Percentiles rank a stretch among this genome's conserved stretches.
These are phyloP conservation scores for Tuber umbilicatum DNA, from an alignment of 495 filamentous ascomycete species.

Conservation along the genomic window DNA sequence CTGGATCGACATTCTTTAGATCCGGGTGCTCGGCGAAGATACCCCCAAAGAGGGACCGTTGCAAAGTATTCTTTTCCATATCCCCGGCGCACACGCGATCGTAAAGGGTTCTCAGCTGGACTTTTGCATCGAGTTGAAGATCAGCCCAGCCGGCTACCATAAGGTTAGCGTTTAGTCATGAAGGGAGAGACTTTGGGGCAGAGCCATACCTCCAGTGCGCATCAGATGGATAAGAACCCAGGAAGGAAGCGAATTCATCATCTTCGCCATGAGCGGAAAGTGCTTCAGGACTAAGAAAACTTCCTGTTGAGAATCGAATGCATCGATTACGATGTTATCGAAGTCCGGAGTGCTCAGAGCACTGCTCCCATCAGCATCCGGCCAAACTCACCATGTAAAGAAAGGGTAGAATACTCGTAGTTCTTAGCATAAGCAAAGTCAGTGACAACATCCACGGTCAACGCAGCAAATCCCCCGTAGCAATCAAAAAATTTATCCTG, in stretches of 20 bases:
- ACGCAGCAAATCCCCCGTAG: slow-evolving; percentile 36
- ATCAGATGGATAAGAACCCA: slow-evolving; percentile 27
- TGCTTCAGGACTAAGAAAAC: slow-evolving; percentile 38
- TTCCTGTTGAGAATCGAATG: slow-evolving; percentile 30
- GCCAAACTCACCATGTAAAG: not conserved
- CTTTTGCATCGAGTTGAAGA: slow-evolving; percentile 16
- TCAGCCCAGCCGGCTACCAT: slow-evolving; percentile 22
- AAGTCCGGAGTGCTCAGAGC: slow-evolving; percentile 5
- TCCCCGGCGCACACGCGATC: slow-evolving; percentile 2
- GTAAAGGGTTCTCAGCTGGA: slow-evolving; percentile 1
- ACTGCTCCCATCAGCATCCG: not conserved
- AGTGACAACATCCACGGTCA: slow-evolving; percentile 48
- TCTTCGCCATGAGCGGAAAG: slow-evolving; percentile 37
- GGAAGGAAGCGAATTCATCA: slow-evolving; percentile 27
- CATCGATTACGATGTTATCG: slow-evolving; percentile 17
- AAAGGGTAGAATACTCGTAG: slow-evolving; percentile 35
- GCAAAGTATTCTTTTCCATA: slow-evolving; percentile 25
- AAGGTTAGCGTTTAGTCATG: slow-evolving; percentile 7
- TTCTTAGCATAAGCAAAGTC: slow-evolving; percentile 46
- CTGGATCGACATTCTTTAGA: slow-evolving; percentile 31
- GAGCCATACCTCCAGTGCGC: slow-evolving; percentile 23
- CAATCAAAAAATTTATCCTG: slow-evolving; percentile 5
- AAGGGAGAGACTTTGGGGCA: not conserved
- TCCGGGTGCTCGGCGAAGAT: slow-evolving; percentile 39
- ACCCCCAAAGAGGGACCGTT: slow-evolving; percentile 42